Evolutionary conservation across 2,329 filamentous ascomycete genomes (phyloP), one percentile per base, ranked within the genome.

Genomic region (Colletotrichum sp.): DNA sequence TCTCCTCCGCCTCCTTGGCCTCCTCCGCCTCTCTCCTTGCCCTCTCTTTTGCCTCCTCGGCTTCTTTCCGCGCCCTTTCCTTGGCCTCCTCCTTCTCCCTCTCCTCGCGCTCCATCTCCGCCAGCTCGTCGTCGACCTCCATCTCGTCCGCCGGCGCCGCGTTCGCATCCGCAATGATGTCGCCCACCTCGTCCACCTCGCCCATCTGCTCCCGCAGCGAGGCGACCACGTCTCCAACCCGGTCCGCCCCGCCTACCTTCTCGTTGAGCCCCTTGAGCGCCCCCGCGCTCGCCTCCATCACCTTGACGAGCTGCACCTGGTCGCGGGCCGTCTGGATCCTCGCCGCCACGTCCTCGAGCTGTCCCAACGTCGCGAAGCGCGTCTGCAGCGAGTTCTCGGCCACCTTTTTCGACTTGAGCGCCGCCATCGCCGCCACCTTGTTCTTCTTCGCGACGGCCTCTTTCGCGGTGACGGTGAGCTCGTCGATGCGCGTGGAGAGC

Each of bases 51-150:
- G 84, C 85, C 33, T 84, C 86, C 70, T 87, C 84, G 68, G 79
- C 82, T 70, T 87, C 84, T 69, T 79, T 82, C 63, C 85, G 86
- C 78, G 87, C 80, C 71, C 75, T 74, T 77, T 79, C 83, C 79
- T 78, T 75, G 34, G 84, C 84, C 73, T 87, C 85, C 71, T 90
- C 87, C 79, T 90, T 89, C 79, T 86, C 86, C 76, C 80, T 83
- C 77, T 91, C 89, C 76, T 90, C 87, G 38, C 81, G 86, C 83
- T 96, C 92, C 85, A 99, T 86, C 5, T 88, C 92, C 77, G 94
- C 93, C 61, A 98, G 88, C 85, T 98, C 96, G 74, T 96, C 94
- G 77, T 98, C 95, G 69, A 98, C 91, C 81, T 97, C 96, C 24
- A 80, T 88, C 80, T 98, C 96, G 81, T 98, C 95, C 36, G 98